These are phyloP conservation scores for Linnemannia elongata DNA, from an alignment of 192 early-diverging fungal genomes.

Conservation along the genomic window DNA sequence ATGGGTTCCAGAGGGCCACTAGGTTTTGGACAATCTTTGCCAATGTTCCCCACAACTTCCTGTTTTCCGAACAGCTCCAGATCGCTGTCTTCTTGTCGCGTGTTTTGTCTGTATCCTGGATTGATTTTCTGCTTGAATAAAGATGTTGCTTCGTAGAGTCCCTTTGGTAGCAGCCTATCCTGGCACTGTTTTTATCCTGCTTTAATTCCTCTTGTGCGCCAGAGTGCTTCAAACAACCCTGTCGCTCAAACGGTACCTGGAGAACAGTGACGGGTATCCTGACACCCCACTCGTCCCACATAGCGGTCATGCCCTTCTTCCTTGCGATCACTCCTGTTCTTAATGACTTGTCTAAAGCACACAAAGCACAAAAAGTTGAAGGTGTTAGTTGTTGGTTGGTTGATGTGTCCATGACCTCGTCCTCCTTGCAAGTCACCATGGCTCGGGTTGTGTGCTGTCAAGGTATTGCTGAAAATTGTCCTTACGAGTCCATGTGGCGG, in stretches of 20 bases:
- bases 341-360: slow-evolving; percentile 60
- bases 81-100: neutral
- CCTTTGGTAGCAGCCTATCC: too few species aligned
- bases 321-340: slow-evolving; percentile 86
- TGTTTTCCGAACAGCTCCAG: neutral
- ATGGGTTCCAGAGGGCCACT: neutral
- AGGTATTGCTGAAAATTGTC: neutral
- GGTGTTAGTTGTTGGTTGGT: neutral
- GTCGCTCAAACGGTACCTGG: slow-evolving; percentile 65
- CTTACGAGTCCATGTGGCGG: slow-evolving; percentile 55
- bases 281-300: slow-evolving; percentile 96
- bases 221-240: neutral
- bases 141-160: neutral
- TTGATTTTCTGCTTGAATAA: neutral
- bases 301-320: slow-evolving; percentile 95
- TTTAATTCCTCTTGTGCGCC: neutral
- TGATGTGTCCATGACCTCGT: neutral
- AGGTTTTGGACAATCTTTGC: neutral
- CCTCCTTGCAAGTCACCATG: neutral
- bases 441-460: neutral
- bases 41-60: neutral
- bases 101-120: too few species aligned
- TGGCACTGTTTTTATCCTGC: neutral
- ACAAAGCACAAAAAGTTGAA: neutral
- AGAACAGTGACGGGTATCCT: slow-evolving; percentile 92